Percentiles rank a stretch among this genome's conserved stretches.
Conservation (phyloP, 2,329 filamentous ascomycete genomes). For the Plectosphaerella plurivora region DNA sequence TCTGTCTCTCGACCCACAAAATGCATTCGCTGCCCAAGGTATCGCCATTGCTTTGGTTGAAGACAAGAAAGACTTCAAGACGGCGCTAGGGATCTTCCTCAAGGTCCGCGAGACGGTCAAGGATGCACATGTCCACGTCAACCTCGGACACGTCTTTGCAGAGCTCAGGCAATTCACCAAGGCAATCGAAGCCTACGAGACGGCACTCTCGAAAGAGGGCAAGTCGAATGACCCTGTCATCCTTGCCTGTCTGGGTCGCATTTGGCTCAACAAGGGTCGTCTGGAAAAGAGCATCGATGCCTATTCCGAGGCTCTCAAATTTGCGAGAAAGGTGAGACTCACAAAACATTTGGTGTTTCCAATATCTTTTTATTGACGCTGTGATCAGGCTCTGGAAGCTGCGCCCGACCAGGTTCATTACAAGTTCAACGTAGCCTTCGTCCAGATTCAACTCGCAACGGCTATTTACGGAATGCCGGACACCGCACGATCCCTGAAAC, state of each 20-base stretch:
- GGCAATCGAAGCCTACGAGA: constrained; percentile 92
- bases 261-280: constrained; percentile 79
- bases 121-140: constrained; percentile 84
- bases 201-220: constrained; percentile 73
- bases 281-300: constrained; percentile 53
- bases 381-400: constrained; percentile 62
- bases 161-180: constrained; percentile 88
- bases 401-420: constrained; percentile 84
- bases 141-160: constrained; percentile 87
- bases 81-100: constrained; percentile 80
- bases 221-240: constrained; percentile 71
- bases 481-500: constrained; percentile 69
- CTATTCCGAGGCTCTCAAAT: constrained; percentile 53
- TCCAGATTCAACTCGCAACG: constrained; percentile 89
- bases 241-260: constrained; percentile 79
- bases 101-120: constrained; percentile 88
- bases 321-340: constrained; percentile 54
- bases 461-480: constrained; percentile 73
- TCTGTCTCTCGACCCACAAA: constrained; percentile 87
- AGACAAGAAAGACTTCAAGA: constrained; percentile 84
- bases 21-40: constrained; percentile 93
- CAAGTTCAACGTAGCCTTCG: constrained; percentile 97
- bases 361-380: constrained; percentile 14
- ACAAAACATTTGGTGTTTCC: neutral
- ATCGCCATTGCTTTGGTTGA: constrained; percentile 92